Base-by-base conservation (phyloP, 495 filamentous ascomycete genomes). In the Jackrogersella minutella region DNA sequence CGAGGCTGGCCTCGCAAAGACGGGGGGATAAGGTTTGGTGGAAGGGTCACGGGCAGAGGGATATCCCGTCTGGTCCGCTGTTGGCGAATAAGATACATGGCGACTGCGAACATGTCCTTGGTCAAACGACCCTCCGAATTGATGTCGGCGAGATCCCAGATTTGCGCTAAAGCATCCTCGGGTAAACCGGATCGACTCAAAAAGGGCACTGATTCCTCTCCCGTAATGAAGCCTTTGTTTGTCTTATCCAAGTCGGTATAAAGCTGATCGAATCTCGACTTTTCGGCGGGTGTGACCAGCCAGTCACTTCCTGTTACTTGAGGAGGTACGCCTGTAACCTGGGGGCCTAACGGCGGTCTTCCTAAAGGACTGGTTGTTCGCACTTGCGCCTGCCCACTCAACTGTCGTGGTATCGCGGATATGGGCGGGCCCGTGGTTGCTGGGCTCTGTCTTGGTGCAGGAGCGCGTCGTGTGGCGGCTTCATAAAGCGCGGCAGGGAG, bases 101-200 rank as follows among this genome's bases (percentile, higher is more conserved):
- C 95, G 50, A 99, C 93, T 0, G 95, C 94, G 72, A 99, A 99
- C 71, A 96, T 93, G 74, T 99, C 95, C 56, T 85, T 84, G 31
- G 82, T 93, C 37, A 99, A 81, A 58, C 88, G 89, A 8, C 95
- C 95, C 55, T 93, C 91, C 13, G 91, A 93, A 65, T 90, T 90
- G 73, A 97, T 95, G 81, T 98, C 94, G 5, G 96, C 90, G 19
- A 99, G 83, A 74, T 99, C 96, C 95, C 95, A 99, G 62, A 99
- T 96, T 67, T 92, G 88, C n/a, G 96, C 95, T 14, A 99, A 84
- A 6, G 87, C 87, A 73, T 97, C 96, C 68, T 97, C 94, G 0
- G 93, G 85, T 7, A 99, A 82, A 55, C 90, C 90, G 1, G 94
- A 96, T 73, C 96, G 91, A 74, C 91, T 92, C 74, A 99, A 93